Evolutionary conservation across 1,284 basidiomycete genomes (phyloP).

Genomic region (Apiotrichum montevideense): DNA sequence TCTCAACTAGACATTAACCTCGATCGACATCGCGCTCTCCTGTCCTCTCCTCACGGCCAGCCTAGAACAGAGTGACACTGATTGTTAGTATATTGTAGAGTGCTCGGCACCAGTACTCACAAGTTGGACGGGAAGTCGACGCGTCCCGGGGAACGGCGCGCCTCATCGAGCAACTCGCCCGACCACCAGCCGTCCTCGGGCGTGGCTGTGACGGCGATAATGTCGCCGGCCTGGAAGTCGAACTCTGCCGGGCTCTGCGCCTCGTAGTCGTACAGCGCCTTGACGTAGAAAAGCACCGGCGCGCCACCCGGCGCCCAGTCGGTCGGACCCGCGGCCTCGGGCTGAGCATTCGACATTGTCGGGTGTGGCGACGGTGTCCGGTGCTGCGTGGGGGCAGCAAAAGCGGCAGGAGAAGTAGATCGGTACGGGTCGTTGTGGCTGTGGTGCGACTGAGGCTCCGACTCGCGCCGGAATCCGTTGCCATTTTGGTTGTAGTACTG

Average conservation of each 20-base stretch:
- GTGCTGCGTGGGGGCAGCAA: slow-evolving; percentile 10
- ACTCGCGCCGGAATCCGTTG: too few species aligned
- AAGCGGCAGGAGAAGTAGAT: neutral
- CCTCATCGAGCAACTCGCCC: slow-evolving; percentile 67
- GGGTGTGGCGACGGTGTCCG: slow-evolving; percentile 37
- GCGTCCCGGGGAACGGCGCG: slow-evolving; percentile 65
- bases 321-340: slow-evolving; percentile 40
- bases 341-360: slow-evolving; percentile 19
- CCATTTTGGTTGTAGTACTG: slow-evolving; percentile 15
- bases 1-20: too few species aligned
- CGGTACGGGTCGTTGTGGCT: slow-evolving; percentile 2
- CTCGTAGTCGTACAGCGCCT: slow-evolving; percentile 85
- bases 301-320: slow-evolving; percentile 32
- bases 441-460: slow-evolving; percentile 9
- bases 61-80: slow-evolving; percentile 4
- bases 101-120: neutral
- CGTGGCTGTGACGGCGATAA: slow-evolving; percentile 84
- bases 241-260: slow-evolving; percentile 61
- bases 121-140: slow-evolving; percentile 93
- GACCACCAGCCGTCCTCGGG: slow-evolving; percentile 96
- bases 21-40: too few species aligned
- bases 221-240: slow-evolving; percentile 83
- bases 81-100: neutral
- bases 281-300: slow-evolving; percentile 55
- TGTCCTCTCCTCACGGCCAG: too few species aligned